These are phyloP conservation scores for Nemania sp. DNA, from an alignment of 2,329 filamentous ascomycete genomes.

Conservation along the genomic window DNA sequence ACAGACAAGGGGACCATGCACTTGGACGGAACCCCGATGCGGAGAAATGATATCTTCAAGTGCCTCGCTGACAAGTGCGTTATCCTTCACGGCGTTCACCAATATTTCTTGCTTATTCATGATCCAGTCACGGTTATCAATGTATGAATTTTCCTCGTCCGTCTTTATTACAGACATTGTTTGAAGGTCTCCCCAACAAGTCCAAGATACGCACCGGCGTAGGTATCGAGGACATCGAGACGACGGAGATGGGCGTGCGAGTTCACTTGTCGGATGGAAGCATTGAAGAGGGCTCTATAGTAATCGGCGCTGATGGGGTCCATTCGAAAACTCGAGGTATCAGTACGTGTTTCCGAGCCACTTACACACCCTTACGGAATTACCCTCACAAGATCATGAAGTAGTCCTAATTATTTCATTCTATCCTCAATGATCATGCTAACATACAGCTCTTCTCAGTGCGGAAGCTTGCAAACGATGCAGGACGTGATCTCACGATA, in stretches of 20 bases:
- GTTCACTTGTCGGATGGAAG: slow-evolving; percentile 20
- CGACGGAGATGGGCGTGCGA: slow-evolving; percentile 17
- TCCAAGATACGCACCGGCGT: slow-evolving; percentile 16
- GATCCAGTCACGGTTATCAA: slow-evolving; percentile 20
- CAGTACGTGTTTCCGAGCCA: not conserved
- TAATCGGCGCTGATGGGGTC: slow-evolving; percentile 24
- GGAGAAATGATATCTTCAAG: not conserved
- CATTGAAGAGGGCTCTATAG: slow-evolving; percentile 24
- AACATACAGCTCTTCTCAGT: too few species aligned
- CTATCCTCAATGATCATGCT: not conserved
- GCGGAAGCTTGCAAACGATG: slow-evolving; percentile 18
- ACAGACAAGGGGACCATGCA: slow-evolving; percentile 4
- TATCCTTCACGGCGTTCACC: not conserved
- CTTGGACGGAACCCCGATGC: slow-evolving; percentile 14
- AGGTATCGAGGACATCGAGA: slow-evolving; percentile 15
- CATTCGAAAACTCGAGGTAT: slow-evolving; percentile 21
- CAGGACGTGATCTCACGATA: slow-evolving; percentile 5
- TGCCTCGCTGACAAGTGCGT: slow-evolving; percentile 10
- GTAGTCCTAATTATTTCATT: too few species aligned
- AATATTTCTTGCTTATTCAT: not conserved
- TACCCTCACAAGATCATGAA: too few species aligned
- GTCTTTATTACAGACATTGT: slow-evolving; percentile 9
- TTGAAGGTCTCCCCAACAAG: slow-evolving; percentile 7
- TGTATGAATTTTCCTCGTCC: slow-evolving; percentile 24
- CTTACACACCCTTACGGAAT: too few species aligned